These are phyloP conservation scores for Tetracentron sinense DNA, from an alignment of 164 flowering plant species.

Conservation along the genomic window DNA sequence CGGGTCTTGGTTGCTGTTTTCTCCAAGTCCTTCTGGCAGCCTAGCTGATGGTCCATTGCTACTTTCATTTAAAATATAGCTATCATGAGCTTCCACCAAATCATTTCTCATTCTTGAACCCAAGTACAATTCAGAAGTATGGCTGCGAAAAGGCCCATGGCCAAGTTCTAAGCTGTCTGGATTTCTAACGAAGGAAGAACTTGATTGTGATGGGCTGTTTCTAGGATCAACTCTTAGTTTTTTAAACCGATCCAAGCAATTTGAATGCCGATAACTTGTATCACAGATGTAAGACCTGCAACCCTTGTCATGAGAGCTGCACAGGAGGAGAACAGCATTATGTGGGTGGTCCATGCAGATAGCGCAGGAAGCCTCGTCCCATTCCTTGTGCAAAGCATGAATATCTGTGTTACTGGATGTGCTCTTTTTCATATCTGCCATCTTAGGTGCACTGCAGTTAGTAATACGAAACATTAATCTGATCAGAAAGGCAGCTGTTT, in stretches of 20 bases:
- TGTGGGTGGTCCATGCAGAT: constrained; percentile 63
- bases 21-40: constrained; percentile 7
- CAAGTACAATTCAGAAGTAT: constrained; percentile 14
- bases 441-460: too few species aligned
- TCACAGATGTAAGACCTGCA: constrained; percentile 55
- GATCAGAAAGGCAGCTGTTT: too few species aligned
- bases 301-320: constrained; percentile 48
- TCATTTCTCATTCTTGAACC: constrained; percentile 7
- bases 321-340: constrained; percentile 49
- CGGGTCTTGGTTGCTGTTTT: background rate
- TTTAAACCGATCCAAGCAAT: constrained; percentile 44
- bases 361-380: constrained; percentile 41
- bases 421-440: too few species aligned
- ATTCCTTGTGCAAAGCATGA: too few species aligned
- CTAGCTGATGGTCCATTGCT: constrained; percentile 4
- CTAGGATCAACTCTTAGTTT: constrained; percentile 18
- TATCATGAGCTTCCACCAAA: constrained; percentile 13
- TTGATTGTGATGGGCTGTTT: constrained; percentile 4
- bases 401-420: constrained; percentile 25
- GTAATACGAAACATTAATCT: too few species aligned
- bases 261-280: constrained; percentile 51
- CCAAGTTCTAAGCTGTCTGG: background rate
- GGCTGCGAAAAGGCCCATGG: too few species aligned
- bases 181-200: constrained; percentile 12
- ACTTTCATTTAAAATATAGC: constrained; percentile 17